Evolutionary conservation across 2,329 filamentous ascomycete species (phyloP), one percentile per base, ranked within the genome.

Genomic region (Aspergillus sp.): DNA sequence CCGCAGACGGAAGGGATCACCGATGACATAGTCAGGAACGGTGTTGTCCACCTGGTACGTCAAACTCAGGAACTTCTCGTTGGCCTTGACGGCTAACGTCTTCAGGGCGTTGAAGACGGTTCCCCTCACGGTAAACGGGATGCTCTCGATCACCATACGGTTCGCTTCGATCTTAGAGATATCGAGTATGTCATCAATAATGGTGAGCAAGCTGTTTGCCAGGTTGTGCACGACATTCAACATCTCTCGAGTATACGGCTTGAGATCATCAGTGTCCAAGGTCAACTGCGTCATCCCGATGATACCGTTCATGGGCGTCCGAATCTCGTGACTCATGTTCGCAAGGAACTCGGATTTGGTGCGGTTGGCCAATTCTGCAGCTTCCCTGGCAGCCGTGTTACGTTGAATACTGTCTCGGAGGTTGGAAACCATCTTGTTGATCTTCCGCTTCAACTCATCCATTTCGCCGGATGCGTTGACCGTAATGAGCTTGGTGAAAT

Each of bases 401-500:
- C 92, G 88, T 76, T 98, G 93, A 68, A 99, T 97, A 83, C 91
- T 96, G 78, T 98, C 95, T 68, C 94, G 85, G 64, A 99, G 81
- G 74, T 96, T 97, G 74, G 91, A 95, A 56, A 98, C 93, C 95
- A 99, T 99, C 81, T 96, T 91, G 76, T 98, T 99, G 84, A 99
- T 98, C 83, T 98, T 98, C 71, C 93, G 89, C 80, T 99, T 99
- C 69, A 99, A 84, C 77, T 98, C 94, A 78, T 98, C 95, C 95
- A 99, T 98, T 78, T 99, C 95, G 65, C 95, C 95, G 12, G 94
- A 97, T 19, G 95, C 95, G 76, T 97, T 93, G 17, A 99, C 94
- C 51, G 95, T 96, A 75, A 99, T 94, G 60, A 96, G 87, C 75
- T 97, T 96, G 23, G 92, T 96, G 76, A 98, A 98, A 77, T 99